Base-by-base conservation (phyloP, 2,329 filamentous ascomycete species). In the Colletotrichum endophyticum region DNA sequence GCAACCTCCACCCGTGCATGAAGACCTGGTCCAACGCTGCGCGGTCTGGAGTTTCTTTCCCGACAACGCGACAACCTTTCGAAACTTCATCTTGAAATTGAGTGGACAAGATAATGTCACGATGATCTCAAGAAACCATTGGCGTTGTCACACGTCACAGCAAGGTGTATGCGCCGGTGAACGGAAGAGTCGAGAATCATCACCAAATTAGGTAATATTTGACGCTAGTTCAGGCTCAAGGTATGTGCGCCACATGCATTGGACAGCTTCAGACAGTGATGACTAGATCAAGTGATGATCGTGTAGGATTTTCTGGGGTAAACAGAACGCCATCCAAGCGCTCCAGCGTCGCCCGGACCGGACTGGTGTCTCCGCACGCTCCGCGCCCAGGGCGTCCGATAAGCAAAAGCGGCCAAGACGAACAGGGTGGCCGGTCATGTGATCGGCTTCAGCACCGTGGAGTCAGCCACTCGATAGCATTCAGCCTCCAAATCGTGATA, bases 401-500 rank as follows among this genome's bases (percentile, higher is more conserved):
- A 70, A 70, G 30, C 13, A 61, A 22, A 34, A 25, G 56, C 68
- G 57, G 57, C 67, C 67, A 53, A 53, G 67, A 39, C 44, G 15
- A 12, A 15, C 36, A 25, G 12, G 6, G 13, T 30, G 13, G 34
- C 68, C 68, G 68, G 36, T 70, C 68, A 70, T 32, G 68, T 70
- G 68, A 63, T 70, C 68, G 68, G 68, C 9, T 27, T 49, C 13
- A 27, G n/a, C 25, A 27, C 57, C 36, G 68, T 11, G 8, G 16
- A 62, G 32, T 49, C 34, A 70, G 68, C 68, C 57, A 70, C 57
- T 25, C 36, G 68, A 62, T 63, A 53, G 27, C 57, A 25, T 63
- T 62, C 68, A 63, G 68, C 68, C 68, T 70, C 68, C 68, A 63
- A 53, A 19, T 70, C 68, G 36, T 49, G 68, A 70, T 70, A 34